Evolutionary conservation across 257 asterid species (phyloP), one percentile per base, ranked within the genome.

Genomic region (Craterostigma plantagineum): DNA sequence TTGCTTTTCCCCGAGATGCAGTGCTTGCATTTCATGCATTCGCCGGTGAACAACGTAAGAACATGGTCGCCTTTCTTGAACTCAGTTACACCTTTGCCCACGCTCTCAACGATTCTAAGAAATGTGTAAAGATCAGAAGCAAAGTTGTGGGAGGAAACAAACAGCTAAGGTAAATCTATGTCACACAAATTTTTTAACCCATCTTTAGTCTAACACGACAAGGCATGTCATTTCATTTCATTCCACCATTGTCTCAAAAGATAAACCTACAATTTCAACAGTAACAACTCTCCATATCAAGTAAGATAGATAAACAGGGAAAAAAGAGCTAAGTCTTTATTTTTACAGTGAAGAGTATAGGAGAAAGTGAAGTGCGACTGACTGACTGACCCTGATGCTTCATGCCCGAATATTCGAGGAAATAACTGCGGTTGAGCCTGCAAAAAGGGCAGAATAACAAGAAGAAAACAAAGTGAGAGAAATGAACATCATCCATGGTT

Each of bases 371-470:
- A 52, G 33, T 54, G 57, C 50, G 30, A n/a, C n/a, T n/a, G n/a
- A n/a, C n/a, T 23, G 30, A 23, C 30, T 60, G 35, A 86, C 97
- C 97, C 97, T 9, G 97, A 82, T 46, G 95, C 95, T 64, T 86
- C 97, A 52, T 86, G 97, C 50, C 97, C 97, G 58, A 86, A 81
- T 46, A 81, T 79, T 50, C 97, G 82, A 58, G 97, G 95, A 61
- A 51, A 81, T 34, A 73, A 38, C 34, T 63, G 77, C 45, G 78
- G 63, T 10, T 65, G 92, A 36, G 81, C 82, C 92, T 74, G 86
- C 63, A 55, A 52, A n/a, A 59, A 50, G 58, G 8, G 16, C 27
- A 18, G 17, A 43, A 18, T 7, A 10, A 3, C 8, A n/a, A n/a
- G n/a, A n/a, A n/a, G n/a, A n/a, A n/a, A n/a, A n/a, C n/a, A n/a